Conservation (phyloP, 257 asterid species). For the Nicotiana sylvestris region DNA sequence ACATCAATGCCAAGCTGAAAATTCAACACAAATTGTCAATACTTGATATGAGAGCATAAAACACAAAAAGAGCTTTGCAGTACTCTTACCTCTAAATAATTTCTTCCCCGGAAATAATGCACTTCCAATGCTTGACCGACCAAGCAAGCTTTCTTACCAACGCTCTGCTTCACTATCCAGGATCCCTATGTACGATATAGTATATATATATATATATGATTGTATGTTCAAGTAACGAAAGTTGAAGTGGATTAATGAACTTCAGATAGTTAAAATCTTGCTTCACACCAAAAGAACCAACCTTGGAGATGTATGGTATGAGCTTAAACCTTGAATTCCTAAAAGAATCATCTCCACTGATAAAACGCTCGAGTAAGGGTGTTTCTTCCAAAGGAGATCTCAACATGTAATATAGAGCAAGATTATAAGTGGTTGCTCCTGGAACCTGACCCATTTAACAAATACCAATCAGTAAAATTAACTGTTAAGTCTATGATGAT, state of each 20-base stretch:
- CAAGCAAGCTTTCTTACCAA: slow-evolving; percentile 89
- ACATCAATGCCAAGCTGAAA: slow-evolving; percentile 72
- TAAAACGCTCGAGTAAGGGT: slow-evolving; percentile 66
- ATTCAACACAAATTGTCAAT: background rate
- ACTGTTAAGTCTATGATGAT: background rate
- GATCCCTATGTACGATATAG: slow-evolving; percentile 51
- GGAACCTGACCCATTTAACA: slow-evolving; percentile 47
- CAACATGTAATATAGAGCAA: slow-evolving; percentile 71
- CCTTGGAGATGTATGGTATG: slow-evolving; percentile 80
- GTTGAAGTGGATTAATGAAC: background rate
- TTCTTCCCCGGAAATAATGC: slow-evolving; percentile 65
- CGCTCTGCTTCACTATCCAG: slow-evolving; percentile 97
- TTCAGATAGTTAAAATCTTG: background rate
- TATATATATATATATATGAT: background rate
- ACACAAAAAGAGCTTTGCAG: background rate
- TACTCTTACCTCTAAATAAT: slow-evolving; percentile 74
- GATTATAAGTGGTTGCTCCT: slow-evolving; percentile 48
- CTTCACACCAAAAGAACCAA: slow-evolving; percentile 1
- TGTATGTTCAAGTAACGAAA: background rate
- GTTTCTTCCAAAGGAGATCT: slow-evolving; percentile 57
- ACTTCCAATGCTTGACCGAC: slow-evolving; percentile 85
- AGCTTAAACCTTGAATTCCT: slow-evolving; percentile 87
- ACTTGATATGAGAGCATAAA: background rate
- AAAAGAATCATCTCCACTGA: slow-evolving; percentile 75
- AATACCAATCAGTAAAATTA: background rate